Evolutionary conservation across 208 protist genomes (phyloP).

Genomic region (Trypanosoma platydactyli): DNA sequence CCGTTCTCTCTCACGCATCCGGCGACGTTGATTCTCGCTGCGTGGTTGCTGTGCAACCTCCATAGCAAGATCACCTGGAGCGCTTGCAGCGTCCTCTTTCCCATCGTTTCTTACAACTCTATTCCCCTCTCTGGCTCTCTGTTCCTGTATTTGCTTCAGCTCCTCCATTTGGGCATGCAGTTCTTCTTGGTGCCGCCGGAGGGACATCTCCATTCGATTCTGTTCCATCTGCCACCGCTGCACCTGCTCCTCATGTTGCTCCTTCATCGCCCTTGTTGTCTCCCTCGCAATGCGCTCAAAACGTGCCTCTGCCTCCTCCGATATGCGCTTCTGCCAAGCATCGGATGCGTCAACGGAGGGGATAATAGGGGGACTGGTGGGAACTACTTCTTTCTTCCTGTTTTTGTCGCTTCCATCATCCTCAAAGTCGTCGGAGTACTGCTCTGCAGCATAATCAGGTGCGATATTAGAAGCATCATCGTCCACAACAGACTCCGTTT

Average conservation of each 20-base stretch:
- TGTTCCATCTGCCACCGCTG: conserved; percentile 39
- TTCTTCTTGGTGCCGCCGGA: conserved; percentile 29
- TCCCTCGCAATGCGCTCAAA: conserved; percentile 36
- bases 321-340: conserved; percentile 26
- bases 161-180: conserved; percentile 41
- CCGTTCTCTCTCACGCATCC: conserved; percentile 71
- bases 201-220: conserved; percentile 21
- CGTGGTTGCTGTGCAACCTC: conserved; percentile 1
- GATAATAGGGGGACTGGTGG: conserved; percentile 12
- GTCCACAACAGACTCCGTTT: conserved; percentile 22
- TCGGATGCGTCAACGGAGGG: conserved; percentile 21
- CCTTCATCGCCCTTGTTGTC: conserved; percentile 34
- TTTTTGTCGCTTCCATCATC: conserved; percentile 44
- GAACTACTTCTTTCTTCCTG: no score
- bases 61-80: conserved; percentile 6
- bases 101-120: conserved; percentile 6
- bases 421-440: conserved; percentile 74
- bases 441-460: conserved; percentile 28
- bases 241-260: conserved; percentile 41
- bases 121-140: conserved; percentile 20
- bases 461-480: conserved; percentile 29
- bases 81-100: conserved; percentile 10
- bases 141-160: conserved; percentile 37
- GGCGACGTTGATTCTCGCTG: conserved; percentile 57
- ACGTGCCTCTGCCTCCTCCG: conserved; percentile 40